phyloP scores from a whole-genome alignment of 306 rosid species.

The Pterocarpus macrocarpus region DNA sequence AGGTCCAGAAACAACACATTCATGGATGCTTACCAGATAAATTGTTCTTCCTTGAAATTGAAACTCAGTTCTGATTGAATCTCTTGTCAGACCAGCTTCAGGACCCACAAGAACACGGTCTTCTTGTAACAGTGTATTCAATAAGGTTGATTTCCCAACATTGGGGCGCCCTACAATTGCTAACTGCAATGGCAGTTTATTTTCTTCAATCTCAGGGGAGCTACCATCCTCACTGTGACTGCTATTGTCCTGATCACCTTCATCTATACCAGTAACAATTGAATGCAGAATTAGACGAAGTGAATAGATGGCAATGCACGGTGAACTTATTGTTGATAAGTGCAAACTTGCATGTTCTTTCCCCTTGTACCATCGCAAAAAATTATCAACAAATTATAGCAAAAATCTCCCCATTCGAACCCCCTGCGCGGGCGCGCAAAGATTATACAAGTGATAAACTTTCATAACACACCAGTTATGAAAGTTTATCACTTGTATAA shows the following conservation, averaged over 20 bases:
- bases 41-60: slow-evolving; percentile 89
- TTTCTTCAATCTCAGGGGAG: slow-evolving; percentile 64
- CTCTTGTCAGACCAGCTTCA: slow-evolving; percentile 97
- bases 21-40: slow-evolving; percentile 62
- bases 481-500: not conserved
- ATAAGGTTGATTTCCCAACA: slow-evolving; percentile 94
- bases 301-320: slow-evolving; percentile 12
- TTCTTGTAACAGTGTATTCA: slow-evolving; percentile 87
- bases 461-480: not conserved
- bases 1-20: slow-evolving; percentile 33
- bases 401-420: not conserved
- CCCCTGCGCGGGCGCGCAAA: too few relatives aligned
- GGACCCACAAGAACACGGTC: slow-evolving; percentile 97
- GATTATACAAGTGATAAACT: too few relatives aligned
- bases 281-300: slow-evolving; percentile 23
- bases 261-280: slow-evolving; percentile 54
- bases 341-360: slow-evolving; percentile 18
- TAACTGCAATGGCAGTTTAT: slow-evolving; percentile 79
- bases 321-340: slow-evolving; percentile 18
- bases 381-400: not conserved
- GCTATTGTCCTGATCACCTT: slow-evolving; percentile 52
- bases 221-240: slow-evolving; percentile 38
- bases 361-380: not conserved
- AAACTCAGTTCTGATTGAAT: slow-evolving; percentile 91
- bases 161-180: slow-evolving; percentile 98